Evolutionary conservation across 495 filamentous ascomycete genomes (phyloP).

Genomic region (Pyronema omphalodes): DNA sequence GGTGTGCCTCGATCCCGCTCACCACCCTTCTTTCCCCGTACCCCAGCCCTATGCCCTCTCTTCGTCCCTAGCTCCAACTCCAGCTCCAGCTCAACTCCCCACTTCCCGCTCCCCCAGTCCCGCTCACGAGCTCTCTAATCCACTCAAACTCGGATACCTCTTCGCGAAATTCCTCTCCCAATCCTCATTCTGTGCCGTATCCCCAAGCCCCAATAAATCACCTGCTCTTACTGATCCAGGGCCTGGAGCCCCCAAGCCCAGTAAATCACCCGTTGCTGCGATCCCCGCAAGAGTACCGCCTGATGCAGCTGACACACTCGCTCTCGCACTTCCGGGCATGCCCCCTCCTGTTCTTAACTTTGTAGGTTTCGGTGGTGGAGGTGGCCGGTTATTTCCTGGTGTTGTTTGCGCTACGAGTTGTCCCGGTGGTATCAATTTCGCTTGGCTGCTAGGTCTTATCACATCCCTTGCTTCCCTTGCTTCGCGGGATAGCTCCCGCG

Average conservation of each 20-base stretch:
- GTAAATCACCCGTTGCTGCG: not conserved
- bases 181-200: conserved; percentile 29
- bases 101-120: no score
- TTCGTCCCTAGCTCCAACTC: no score
- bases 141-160: conserved; percentile 48
- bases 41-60: no score
- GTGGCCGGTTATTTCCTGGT: not conserved
- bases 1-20: no score
- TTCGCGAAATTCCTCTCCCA: conserved; percentile 52
- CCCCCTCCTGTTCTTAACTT: conserved; percentile 33
- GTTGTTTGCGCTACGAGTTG: not conserved
- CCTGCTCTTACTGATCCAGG: not conserved
- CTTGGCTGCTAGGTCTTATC: no score
- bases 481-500: no score
- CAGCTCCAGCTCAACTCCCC: no score
- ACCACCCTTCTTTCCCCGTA: no score
- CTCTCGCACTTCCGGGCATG: not conserved
- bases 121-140: conserved; percentile 25
- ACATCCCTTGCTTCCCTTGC: no score
- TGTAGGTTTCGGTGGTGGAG: conserved; percentile 43
- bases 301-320: not conserved
- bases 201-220: not conserved
- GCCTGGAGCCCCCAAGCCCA: no score
- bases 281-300: no score
- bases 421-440: not conserved